These are phyloP conservation scores for Ganoderma sinense DNA, from an alignment of 1,284 basidiomycete species.

Conservation along the genomic window DNA sequence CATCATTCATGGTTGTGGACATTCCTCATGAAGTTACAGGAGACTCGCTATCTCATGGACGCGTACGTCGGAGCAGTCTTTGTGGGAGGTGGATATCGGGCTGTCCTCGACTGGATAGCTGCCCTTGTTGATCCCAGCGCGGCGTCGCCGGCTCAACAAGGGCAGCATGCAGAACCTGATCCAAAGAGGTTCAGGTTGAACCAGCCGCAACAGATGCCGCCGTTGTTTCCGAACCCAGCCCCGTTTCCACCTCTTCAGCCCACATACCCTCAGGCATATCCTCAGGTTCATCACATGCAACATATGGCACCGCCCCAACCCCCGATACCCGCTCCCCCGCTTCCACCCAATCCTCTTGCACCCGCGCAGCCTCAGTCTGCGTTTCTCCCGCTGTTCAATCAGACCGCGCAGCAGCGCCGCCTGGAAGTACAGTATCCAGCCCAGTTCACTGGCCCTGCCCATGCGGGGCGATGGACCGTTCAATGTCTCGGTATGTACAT, in stretches of 20 bases:
- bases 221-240: conserved; percentile 6
- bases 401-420: conserved; percentile 70
- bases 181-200: conserved; percentile 39
- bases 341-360: conserved; percentile 55
- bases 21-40: conserved; percentile 46
- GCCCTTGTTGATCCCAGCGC: conserved; percentile 49
- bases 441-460: conserved; percentile 65
- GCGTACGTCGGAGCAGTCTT: conserved; percentile 75
- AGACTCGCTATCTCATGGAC: conserved; percentile 63
- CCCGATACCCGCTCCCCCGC: conserved; percentile 40
- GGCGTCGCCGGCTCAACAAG: conserved; percentile 31
- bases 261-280: conserved; percentile 9
- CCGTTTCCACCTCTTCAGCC: conserved; percentile 17
- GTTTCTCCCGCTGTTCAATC: conserved; percentile 76
- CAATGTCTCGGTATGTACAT: conserved; percentile 52
- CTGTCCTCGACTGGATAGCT: conserved; percentile 61
- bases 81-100: conserved; percentile 57
- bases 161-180: conserved; percentile 25
- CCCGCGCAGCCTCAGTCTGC: conserved; percentile 65
- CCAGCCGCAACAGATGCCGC: conserved; percentile 13
- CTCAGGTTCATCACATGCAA: conserved; percentile 9
- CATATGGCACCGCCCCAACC: conserved; percentile 34
- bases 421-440: conserved; percentile 66
- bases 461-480: conserved; percentile 71
- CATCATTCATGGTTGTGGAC: conserved; percentile 15